These are phyloP conservation scores for Musa acuminata DNA, from an alignment of 176 grass and related monocot species.

Conservation along the genomic window DNA sequence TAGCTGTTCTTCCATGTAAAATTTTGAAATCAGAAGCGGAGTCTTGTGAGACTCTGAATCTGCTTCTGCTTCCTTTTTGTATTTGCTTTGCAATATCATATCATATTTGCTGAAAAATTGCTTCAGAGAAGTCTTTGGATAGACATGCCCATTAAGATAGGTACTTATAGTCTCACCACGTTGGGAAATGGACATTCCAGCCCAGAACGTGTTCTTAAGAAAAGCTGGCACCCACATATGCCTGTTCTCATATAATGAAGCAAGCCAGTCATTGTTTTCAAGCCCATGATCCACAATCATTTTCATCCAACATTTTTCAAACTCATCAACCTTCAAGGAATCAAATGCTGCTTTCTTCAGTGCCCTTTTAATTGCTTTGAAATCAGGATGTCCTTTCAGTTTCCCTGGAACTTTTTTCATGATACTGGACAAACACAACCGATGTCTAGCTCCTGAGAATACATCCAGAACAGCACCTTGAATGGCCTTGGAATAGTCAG, in stretches of 20 bases:
- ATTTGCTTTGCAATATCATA: constrained; percentile 17
- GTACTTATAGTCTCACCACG: constrained; percentile 11
- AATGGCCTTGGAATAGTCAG: constrained; percentile 20
- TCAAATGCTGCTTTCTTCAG: constrained; percentile 24
- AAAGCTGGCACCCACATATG: constrained; percentile 23
- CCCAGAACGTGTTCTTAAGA: constrained; percentile 21
- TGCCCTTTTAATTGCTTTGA: constrained; percentile 18
- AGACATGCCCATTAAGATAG: constrained; percentile 21
- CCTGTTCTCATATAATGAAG: constrained; percentile 17
- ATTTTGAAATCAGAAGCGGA: constrained; percentile 25
- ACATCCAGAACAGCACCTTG: constrained; percentile 14
- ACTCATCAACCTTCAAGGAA: constrained; percentile 18
- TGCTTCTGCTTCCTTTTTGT: constrained; percentile 24
- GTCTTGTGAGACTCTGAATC: constrained; percentile 21
- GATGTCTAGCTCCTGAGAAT: constrained; percentile 16
- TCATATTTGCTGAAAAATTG: constrained; percentile 27
- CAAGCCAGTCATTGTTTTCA: constrained; percentile 21
- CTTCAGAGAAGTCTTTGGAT: constrained; percentile 27
- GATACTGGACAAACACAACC: constrained; percentile 12
- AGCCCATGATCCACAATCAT: constrained; percentile 20
- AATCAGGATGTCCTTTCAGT: constrained; percentile 16
- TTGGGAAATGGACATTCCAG: constrained; percentile 18
- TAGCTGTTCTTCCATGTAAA: constrained; percentile 31
- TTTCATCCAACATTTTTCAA: constrained; percentile 21
- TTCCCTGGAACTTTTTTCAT: constrained; percentile 18